Evolutionary conservation across 805 yeast species (phyloP), one percentile per base, ranked within the genome.

Genomic region (Nakazawaea ishiwadae): DNA sequence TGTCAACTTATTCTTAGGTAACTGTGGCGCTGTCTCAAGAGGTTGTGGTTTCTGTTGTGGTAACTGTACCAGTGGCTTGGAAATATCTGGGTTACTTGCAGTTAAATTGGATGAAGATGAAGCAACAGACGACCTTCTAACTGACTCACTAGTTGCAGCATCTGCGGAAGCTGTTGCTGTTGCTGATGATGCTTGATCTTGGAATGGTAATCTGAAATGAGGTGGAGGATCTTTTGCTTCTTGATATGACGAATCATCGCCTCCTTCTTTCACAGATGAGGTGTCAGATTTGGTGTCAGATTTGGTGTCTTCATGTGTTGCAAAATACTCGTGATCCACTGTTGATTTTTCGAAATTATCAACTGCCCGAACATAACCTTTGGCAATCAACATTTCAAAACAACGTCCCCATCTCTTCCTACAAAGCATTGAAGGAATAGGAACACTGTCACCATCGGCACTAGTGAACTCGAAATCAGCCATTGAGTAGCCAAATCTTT

Each of bases 341-440:
- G 29, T 14, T 15, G 26, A 23, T 14, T 37, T 37, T 24, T 42
- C 45, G 23, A 37, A 42, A 14, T 21, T 42, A 26, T 66, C 69
- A 5, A 69, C 69, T 0, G 85, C 81, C 44, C 75, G 65, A 0
- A 82, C 77, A 55, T 83, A 85, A 1, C 81, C 84, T 50, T 74
- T 71, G 0, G 88, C 68, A 30, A 84, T 56, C 14, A 84, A 47
- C 48, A 69, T 69, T 48, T 81, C 80, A 53, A 85, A 85, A 47
- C 75, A 80, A 26, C 75, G 59, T 0, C 93, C 93, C 95, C 95
- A 85, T 53, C 93, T 66, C 49, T 79, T 82, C 49, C 84, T 68
- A 40, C 85, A 65, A 4, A 84, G 62, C 48, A 66, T 69, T 36
- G 78, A 45, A 0, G 90, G 82, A 4, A 81, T 77, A 0, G 81